Base-by-base conservation (phyloP, 2,329 filamentous ascomycete genomes). In the Phialophora verrucosa region DNA sequence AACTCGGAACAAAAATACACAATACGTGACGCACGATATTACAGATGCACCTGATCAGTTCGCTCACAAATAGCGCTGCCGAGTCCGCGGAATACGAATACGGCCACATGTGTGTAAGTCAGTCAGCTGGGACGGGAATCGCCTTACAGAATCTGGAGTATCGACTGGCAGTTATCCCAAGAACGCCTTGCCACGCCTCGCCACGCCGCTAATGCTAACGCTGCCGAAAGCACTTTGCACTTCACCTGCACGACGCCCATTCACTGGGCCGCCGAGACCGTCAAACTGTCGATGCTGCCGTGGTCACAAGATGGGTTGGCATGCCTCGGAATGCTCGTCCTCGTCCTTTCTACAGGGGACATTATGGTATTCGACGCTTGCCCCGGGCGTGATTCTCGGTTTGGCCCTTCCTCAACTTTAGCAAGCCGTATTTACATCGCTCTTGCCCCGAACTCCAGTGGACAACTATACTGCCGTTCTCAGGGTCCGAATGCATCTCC, bases 141-240 rank as follows among this genome's bases (percentile, higher is more conserved):
- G 27, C 27, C 23, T 25, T 25, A 25, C 23, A 25, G 23, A 25
- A 1, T 1, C 1, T 25, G 23, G 23, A 25, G 27, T 29, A 3
- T 3, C 4, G 27, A 3, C 27, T 29, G 27, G 29, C 6, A 35
- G 14, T 11, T 23, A 51, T 27, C 20, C 47, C 10, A 27, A 51
- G 8, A 51, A 51, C 47, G 47, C 47, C 47, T 50, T 23, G 47
- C 47, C 47, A 50, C n/a, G n/a, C n/a, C n/a, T n/a, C n/a, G n/a
- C n/a, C n/a, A n/a, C 12, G 38, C 38, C 38, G 38, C 38, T 42
- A 42, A n/a, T n/a, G n/a, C n/a, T n/a, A n/a, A 4, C 4, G 3
- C 27, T 27, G 14, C 17, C 38, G 14, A 42, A 42, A 42, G 38
- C 14, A 42, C 38, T 20, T 6, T 11, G 8, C 32, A 35, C 1